Conservation (phyloP, 106 monocot species). For the Phalaenopsis aphrodite region DNA sequence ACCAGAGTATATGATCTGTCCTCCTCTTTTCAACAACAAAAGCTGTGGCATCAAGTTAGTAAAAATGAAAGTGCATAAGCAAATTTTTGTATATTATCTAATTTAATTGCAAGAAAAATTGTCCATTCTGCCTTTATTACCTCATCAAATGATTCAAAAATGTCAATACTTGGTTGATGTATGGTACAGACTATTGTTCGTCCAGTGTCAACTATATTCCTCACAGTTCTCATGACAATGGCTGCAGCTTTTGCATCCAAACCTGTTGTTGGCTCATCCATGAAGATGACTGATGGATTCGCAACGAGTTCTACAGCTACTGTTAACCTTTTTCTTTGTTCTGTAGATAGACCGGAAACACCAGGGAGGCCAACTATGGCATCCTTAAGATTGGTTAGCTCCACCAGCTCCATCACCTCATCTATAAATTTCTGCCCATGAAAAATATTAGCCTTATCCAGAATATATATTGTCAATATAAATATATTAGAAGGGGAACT, state of each 20-base stretch:
- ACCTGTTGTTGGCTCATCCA: slow-evolving; percentile 78
- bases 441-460: neutral
- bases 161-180: slow-evolving; percentile 14
- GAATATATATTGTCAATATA: too few species aligned
- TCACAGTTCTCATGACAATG: slow-evolving; percentile 14
- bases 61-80: too few species aligned
- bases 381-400: neutral
- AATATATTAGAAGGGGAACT: too few species aligned
- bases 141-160: slow-evolving; percentile 10
- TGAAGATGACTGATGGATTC: slow-evolving; percentile 71
- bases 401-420: slow-evolving; percentile 4
- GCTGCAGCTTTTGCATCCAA: slow-evolving; percentile 46
- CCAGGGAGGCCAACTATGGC: neutral
- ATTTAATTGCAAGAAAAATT: too few species aligned
- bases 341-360: neutral
- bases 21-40: slow-evolving; percentile 48
- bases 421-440: slow-evolving; percentile 8
- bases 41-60: slow-evolving; percentile 12
- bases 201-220: slow-evolving; percentile 3
- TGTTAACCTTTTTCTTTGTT: slow-evolving; percentile 27
- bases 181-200: slow-evolving; percentile 9
- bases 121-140: neutral
- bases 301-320: slow-evolving; percentile 55
- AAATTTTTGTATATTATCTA: too few species aligned
- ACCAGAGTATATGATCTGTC: slow-evolving; percentile 56